phyloP scores from a whole-genome alignment of 768 basidiomycete genomes.

The Wakefieldia striispora region DNA sequence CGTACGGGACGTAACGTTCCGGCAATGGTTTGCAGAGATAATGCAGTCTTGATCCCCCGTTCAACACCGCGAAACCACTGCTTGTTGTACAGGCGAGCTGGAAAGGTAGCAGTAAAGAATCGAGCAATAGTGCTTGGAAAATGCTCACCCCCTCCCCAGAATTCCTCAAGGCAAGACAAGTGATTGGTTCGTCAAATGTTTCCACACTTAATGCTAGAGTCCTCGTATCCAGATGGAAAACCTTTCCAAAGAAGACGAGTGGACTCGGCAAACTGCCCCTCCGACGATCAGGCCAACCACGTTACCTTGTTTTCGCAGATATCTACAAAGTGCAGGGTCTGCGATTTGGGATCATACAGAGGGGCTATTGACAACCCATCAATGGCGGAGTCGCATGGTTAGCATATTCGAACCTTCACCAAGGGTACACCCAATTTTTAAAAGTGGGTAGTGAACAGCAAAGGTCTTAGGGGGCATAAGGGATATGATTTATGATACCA shows the following conservation, averaged over 20 bases:
- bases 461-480: conserved; percentile 21
- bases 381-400: not conserved
- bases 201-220: conserved; percentile 43
- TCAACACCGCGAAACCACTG: conserved; percentile 22
- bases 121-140: not conserved
- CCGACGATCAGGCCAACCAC: not conserved
- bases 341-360: conserved; percentile 54
- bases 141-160: conserved; percentile 27
- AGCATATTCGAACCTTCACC: conserved; percentile 52
- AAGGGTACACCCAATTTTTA: conserved; percentile 52
- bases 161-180: conserved; percentile 55
- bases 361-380: conserved; percentile 43
- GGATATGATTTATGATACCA: not conserved
- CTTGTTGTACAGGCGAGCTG: conserved; percentile 20
- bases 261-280: not conserved
- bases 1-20: conserved; percentile 38
- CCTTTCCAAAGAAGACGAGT: conserved; percentile 1
- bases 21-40: conserved; percentile 55
- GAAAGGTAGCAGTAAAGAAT: not conserved
- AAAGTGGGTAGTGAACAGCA: conserved; percentile 39
- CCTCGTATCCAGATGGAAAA: conserved; percentile 39
- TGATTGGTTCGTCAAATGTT: conserved; percentile 52
- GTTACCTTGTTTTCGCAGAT: conserved; percentile 35
- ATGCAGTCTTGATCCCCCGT: conserved; percentile 35
- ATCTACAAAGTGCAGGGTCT: conserved; percentile 66